Base-by-base conservation (phyloP, 352 stramenopile species). In the Pythium dissimile region DNA sequence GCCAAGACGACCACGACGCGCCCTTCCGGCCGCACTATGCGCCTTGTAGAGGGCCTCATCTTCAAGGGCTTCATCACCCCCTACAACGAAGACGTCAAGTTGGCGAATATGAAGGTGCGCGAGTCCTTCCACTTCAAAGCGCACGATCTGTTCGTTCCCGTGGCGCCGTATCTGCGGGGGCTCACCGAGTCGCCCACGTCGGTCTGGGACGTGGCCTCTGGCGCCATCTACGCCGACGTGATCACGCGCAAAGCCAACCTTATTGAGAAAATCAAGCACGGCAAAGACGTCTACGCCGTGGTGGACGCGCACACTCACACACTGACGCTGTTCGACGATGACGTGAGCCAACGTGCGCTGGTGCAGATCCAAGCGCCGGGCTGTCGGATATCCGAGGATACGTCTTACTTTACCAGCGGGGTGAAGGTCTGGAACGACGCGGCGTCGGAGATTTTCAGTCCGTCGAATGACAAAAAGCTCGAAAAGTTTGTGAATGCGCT, bases 211-310 rank as follows among this genome's bases (percentile, higher is more conserved):
- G 38, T 26, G 32, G 4, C 55, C 31, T 37, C 56, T 11, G 57
- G 57, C 42, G 42, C 48, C 13, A 43, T 54, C 9, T 64, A 45
- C 31, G 57, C 57, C 7, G 48, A 23, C 31, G 31, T 75, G 45
- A 50, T 86, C 10, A 86, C 83, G 61, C 75, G 75, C 44, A 86
- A 83, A 64, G 73, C 75, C 11, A 71, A 73, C 3, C 60, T 83
- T 15, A 64, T 86, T 41, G 66, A 63, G 16, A 62, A 66, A 31
- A 73, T 86, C 38, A 86, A 71, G 5, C 71, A 81, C 41, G 75
- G 73, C 53, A 86, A 86, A 45, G 75, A 86, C 66, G 73, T 75
- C 23, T 78, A 81, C 48, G 42, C 65, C 0, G 71, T 73, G 30
- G 69, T 53, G 13, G 80, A 86, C 53, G 62, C 76, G 37, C 65